Percentiles rank a stretch among this genome's conserved stretches.
Conservation (phyloP, 805 yeast species). For the Metschnikowia gelsemii region DNA sequence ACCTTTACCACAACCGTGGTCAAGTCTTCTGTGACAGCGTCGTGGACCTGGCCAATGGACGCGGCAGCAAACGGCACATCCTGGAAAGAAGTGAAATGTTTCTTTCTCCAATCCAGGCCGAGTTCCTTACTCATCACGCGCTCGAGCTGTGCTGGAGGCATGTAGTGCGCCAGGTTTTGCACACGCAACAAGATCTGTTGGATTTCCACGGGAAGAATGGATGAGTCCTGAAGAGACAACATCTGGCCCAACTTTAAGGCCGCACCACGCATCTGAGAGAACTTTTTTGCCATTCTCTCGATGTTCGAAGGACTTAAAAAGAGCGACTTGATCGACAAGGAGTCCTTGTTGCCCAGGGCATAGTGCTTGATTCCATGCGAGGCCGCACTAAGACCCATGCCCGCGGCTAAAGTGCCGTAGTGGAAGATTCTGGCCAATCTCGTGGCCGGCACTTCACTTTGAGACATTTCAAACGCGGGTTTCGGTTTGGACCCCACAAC, state of each 20-base stretch:
- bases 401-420: conserved; percentile 90
- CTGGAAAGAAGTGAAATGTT: conserved; percentile 68
- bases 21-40: conserved; percentile 65
- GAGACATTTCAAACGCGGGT: conserved; percentile 46
- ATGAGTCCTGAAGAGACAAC: conserved; percentile 89
- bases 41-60: conserved; percentile 95
- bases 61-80: conserved; percentile 96
- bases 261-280: conserved; percentile 97
- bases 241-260: conserved; percentile 97
- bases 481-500: conserved; percentile 24
- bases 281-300: conserved; percentile 82
- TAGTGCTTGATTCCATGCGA: conserved; percentile 71
- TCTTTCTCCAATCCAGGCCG: conserved; percentile 74
- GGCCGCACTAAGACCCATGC: conserved; percentile 82
- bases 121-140: conserved; percentile 68
- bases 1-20: conserved; percentile 89
- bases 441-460: conserved; percentile 80
- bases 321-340: conserved; percentile 53
- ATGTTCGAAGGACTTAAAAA: conserved; percentile 80
- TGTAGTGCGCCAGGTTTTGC: conserved; percentile 92
- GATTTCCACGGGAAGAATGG: conserved; percentile 80
- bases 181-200: conserved; percentile 78
- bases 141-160: conserved; percentile 91
- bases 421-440: conserved; percentile 88
- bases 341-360: conserved; percentile 49